phyloP scores from a whole-genome alignment of 257 asterid species.

The Anisodus acutangulus region DNA sequence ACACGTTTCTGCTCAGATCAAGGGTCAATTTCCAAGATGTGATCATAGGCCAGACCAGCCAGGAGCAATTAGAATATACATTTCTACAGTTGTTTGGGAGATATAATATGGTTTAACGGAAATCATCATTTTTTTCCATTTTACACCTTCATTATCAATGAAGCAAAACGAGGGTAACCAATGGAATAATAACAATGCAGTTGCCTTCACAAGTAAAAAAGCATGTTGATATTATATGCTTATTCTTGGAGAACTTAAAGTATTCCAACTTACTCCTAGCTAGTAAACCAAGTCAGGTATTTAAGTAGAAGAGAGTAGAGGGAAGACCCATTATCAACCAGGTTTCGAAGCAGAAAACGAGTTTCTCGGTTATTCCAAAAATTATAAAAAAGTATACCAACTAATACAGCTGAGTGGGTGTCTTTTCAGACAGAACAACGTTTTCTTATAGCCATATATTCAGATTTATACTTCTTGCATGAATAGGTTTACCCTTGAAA shows the following conservation, averaged over 20 bases:
- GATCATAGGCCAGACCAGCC: slow-evolving; percentile 20
- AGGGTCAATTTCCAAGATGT: slow-evolving; percentile 10
- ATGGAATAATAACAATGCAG: no score
- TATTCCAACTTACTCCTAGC: background rate
- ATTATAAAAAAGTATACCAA: background rate
- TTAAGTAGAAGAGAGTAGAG: background rate
- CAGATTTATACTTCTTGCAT: background rate
- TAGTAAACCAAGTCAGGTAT: background rate
- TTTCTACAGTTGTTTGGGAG: background rate
- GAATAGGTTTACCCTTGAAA: slow-evolving; percentile 20
- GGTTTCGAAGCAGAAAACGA: background rate
- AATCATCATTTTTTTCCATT: background rate
- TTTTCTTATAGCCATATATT: slow-evolving; percentile 10
- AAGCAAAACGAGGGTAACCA: no score
- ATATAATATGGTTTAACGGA: background rate
- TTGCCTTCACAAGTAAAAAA: no score
- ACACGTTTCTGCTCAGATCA: slow-evolving; percentile 20
- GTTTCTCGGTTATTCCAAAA: background rate
- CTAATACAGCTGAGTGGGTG: background rate
- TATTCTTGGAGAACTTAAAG: background rate
- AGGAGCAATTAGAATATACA: slow-evolving; percentile 3
- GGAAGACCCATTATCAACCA: background rate
- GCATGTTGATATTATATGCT: slow-evolving; percentile 14
- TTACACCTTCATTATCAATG: background rate
- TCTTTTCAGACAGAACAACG: background rate